Base-by-base conservation (phyloP, 192 early-diverging fungal genomes). In the Umbelopsis sp. region DNA sequence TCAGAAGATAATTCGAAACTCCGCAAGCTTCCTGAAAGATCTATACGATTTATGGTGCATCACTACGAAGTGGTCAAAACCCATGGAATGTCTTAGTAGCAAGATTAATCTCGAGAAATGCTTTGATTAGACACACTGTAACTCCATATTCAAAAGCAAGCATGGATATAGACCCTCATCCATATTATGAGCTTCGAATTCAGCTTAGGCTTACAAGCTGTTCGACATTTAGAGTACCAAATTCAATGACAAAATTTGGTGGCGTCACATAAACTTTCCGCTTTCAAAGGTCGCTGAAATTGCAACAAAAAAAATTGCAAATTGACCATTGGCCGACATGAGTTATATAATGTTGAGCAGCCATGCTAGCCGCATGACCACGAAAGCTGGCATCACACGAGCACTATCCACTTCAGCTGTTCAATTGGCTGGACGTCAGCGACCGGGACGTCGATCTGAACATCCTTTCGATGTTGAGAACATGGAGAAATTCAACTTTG, bases 401-500 rank as follows among this genome's bases (percentile, higher is more conserved):
- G 55, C 55, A 35, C 25, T 61, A 25, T 61, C 55, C 16, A 35
- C 55, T 4, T 61, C 55, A 27, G 55, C 30, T 35, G 55, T 61
- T 18, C 55, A 61, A 25, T 13, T 27, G 7, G 27, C 25, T 18
- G 55, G 55, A 61, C 55, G 55, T 16, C 55, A 61, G 25, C 9
- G 30, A 61, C 55, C 55, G 27, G 55, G 55, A 61, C 55, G 55
- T 61, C 55, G 55, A 12, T 61, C 55, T 16, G 55, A 61, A 30
- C 55, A 61, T 30, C 55, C 55, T 37, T 68, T 82, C 71, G 84
- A 88, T 64, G 76, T 86, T 46, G 75, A 80, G 21, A 76, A 76
- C 52, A 68, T 88, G 74, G 76, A 80, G 44, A 75, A 78, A 12
- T 88, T 84, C 58, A 44, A 75, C 6, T 88, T 88, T 53, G 83